Conservation (phyloP, 345 rosid species). For the Camelina neglecta region DNA sequence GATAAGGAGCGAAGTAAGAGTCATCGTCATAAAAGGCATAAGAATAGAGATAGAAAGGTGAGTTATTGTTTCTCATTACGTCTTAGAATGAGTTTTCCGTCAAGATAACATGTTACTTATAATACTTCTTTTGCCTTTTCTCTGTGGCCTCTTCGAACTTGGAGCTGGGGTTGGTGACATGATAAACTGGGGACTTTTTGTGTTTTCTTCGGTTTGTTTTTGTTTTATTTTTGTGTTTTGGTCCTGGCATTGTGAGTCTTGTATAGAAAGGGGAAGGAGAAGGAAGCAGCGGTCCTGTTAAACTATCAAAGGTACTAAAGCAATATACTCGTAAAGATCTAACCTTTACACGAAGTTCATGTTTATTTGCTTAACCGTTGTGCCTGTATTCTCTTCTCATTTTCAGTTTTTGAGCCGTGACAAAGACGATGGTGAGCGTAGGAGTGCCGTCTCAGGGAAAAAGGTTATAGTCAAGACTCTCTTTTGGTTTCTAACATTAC, state of each 20-base stretch:
- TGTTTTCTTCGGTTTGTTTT: constrained; percentile 53
- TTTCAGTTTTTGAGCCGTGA: constrained; percentile 79
- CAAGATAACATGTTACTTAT: constrained; percentile 60
- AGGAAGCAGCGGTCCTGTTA: constrained; percentile 81
- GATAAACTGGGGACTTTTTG: constrained; percentile 56
- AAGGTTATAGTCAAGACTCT: constrained; percentile 55
- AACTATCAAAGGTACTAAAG: constrained; percentile 80
- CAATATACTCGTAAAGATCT: neutral
- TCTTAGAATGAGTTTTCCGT: neutral
- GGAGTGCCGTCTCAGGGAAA: constrained; percentile 98
- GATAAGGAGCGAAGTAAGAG: constrained; percentile 77
- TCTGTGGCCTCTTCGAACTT: constrained; percentile 90
- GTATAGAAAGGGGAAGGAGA: constrained; percentile 79
- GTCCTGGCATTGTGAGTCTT: constrained; percentile 79
- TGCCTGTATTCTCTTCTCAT: neutral
- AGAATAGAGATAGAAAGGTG: constrained; percentile 85
- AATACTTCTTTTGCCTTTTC: constrained; percentile 69
- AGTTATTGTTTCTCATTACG: constrained; percentile 36
- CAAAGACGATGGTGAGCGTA: constrained; percentile 79
- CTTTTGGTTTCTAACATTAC: neutral
- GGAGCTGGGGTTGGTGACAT: constrained; percentile 97
- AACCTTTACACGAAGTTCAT: neutral
- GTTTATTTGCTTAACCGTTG: constrained; percentile 9
- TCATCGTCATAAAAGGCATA: constrained; percentile 71
- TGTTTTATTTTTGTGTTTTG: constrained; percentile 21